Base-by-base conservation (phyloP, 1,139 yeast genomes). In the Blastobotrys aristatus region DNA sequence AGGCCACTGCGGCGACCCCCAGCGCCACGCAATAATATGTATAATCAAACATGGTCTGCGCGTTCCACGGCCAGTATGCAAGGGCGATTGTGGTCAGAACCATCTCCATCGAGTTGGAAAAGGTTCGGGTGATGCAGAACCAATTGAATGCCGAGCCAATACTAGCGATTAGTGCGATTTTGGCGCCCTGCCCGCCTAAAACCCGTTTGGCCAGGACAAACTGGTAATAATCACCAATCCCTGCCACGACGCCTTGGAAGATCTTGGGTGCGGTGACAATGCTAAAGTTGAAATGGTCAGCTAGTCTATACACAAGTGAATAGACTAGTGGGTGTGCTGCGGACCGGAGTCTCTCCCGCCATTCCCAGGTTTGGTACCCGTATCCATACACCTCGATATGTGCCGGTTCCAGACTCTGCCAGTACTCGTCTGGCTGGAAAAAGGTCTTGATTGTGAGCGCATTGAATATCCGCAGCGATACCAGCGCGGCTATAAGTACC, bases 401-500 rank as follows among this genome's bases (percentile, higher is more conserved):
- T 0, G 98, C 98, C 0, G 97, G 96, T 61, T 94, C 98, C 40
- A 94, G 69, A 0, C 92, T 74, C 66, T 94, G 98, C 79, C 84
- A 94, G 68, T 75, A 94, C 65, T 94, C 99, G 65, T 94, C 99
- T 0, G 98, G 94, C 64, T 94, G 99, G 68, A 92, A 92, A 62
- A 80, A 94, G 0, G 97, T 88, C 50, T 64, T 65, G 4, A 79
- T 75, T 0, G 80, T 64, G 22, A 86, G 63, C 0, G 95, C 76
- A 64, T 89, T 89, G 57, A 79, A 32, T 4, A 84, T 53, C 36
- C 97, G 67, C 16, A 75, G 60, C 17, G 66, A 51, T 8, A 75
- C 40, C 42, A 58, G 50, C 14, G 20, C 34, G 5, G 16, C n/a
- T 6, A 35, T 5, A 34, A 42, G 27, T 18, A 18, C n/a, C 38